Evolutionary conservation across 371 early-diverging fungal species (phyloP), one percentile per base, ranked within the genome.

Genomic region (Syncephalastrum racemosum): DNA sequence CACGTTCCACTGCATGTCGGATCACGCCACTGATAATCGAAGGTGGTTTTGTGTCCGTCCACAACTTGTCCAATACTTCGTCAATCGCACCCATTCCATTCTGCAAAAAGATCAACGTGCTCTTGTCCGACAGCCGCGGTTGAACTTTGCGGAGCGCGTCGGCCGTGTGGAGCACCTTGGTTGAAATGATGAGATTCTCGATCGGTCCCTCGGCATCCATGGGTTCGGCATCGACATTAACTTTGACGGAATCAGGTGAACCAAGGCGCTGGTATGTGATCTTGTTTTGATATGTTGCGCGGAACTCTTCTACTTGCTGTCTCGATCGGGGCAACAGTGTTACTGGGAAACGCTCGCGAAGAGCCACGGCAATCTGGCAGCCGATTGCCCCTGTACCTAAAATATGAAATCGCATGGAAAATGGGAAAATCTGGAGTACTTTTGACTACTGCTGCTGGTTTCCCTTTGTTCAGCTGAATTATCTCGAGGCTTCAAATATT

Each of bases 41-140:
- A 46, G 84, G 79, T 5, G 68, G 24, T 3, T 67, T 62, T 24
- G 48, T 40, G 39, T 56, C 44, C 36, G 63, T 42, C 66, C 77
- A 81, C 18, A 76, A 27, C 20, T 54, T 62, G 3, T 63, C 59
- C 40, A 68, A 23, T 12, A 85, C 47, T 41, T 82, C 79, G 19
- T 87, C 85, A n/a, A 67, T 65, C 2, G 71, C 62, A 19, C 87
- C 87, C 84, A 86, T 81, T 6, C 88, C 88, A 49, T 87, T 87
- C 54, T 85, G 84, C 45, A 87, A 43, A 49, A 87, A 59, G 7
- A 84, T 54, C 3, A 85, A 69, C 0, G 76, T 70, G 7, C 78
- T 80, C 10, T 65, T 46, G 4, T 66, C 14, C n/a, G 57, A 58
- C n/a, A 86, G 51, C 2, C 78, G 65, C 2, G 60, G 47, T 15